Evolutionary conservation across 805 yeast genomes (phyloP).

Genomic region (Millerozyma acaciae): DNA sequence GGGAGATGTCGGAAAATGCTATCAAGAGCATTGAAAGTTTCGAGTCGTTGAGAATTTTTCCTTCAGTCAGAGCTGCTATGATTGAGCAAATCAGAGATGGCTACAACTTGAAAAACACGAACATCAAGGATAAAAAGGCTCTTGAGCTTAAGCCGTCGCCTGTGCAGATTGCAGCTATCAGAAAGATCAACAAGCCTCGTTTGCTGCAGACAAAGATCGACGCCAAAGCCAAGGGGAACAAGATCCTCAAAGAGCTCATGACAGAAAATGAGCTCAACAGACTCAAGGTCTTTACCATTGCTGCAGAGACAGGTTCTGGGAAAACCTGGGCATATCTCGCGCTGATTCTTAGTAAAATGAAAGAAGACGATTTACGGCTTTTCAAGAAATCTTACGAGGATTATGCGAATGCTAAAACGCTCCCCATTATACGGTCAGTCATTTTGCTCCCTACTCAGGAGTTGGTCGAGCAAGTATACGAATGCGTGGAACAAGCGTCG

Average conservation of each 20-base stretch:
- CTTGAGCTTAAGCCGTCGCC: conserved; percentile 60
- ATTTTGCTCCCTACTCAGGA: conserved; percentile 90
- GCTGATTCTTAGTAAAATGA: conserved; percentile 66
- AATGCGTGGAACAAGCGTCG: conserved; percentile 35
- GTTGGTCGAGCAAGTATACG: conserved; percentile 73
- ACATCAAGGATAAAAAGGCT: conserved; percentile 26
- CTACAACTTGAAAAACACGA: conserved; percentile 32
- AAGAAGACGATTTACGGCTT: conserved; percentile 46
- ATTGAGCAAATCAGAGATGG: conserved; percentile 46
- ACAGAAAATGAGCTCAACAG: conserved; percentile 26
- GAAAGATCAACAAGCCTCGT: conserved; percentile 46
- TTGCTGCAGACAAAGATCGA: conserved; percentile 18
- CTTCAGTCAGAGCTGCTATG: conserved; percentile 61
- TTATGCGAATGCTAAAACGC: conserved; percentile 20
- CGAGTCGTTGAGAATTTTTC: conserved; percentile 61
- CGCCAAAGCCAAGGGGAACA: conserved; percentile 15
- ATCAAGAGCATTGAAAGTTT: conserved; percentile 55
- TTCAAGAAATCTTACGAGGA: conserved; percentile 15
- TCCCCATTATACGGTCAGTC: conserved; percentile 55
- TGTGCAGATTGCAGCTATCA: conserved; percentile 74
- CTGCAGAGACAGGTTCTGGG: conserved; percentile 97
- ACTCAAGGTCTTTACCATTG: conserved; percentile 67
- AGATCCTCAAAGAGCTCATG: conserved; percentile 24
- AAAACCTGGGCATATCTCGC: conserved; percentile 90
- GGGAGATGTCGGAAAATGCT: conserved; percentile 26